Conservation (phyloP, 768 basidiomycete species). For the Boletus bicolor region DNA sequence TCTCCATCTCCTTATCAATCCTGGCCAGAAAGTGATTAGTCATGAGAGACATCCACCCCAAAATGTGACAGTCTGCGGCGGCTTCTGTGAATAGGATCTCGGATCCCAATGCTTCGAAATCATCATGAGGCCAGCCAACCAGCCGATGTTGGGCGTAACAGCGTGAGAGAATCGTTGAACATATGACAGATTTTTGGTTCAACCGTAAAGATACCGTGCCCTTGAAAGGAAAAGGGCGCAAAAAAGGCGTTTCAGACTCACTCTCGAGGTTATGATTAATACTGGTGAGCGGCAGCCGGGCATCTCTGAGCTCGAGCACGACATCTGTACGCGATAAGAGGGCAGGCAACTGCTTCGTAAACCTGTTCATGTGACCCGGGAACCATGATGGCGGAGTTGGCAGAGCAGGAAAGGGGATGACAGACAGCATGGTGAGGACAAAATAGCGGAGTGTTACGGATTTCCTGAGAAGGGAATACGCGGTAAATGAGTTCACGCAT, state of each 20-base stretch:
- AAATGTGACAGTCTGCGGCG: slow-evolving; percentile 8
- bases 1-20: slow-evolving; percentile 65
- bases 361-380: slow-evolving; percentile 93
- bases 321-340: slow-evolving; percentile 82
- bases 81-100: slow-evolving; percentile 11
- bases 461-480: slow-evolving; percentile 13
- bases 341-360: slow-evolving; percentile 70
- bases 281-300: slow-evolving; percentile 88
- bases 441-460: slow-evolving; percentile 8
- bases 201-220: slow-evolving; percentile 1
- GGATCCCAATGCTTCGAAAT: slow-evolving; percentile 10
- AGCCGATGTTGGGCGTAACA: slow-evolving; percentile 7
- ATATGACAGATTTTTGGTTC: slow-evolving; percentile 11
- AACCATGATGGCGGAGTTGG: slow-evolving; percentile 88
- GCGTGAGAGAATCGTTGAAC: slow-evolving; percentile 22
- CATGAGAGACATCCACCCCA: slow-evolving; percentile 6
- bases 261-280: slow-evolving; percentile 90
- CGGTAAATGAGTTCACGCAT: slow-evolving; percentile 4
- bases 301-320: slow-evolving; percentile 92
- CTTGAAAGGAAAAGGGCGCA: not conserved
- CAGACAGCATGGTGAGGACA: slow-evolving; percentile 30
- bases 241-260: slow-evolving; percentile 31
- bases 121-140: slow-evolving; percentile 7
- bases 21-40: slow-evolving; percentile 36
- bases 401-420: slow-evolving; percentile 45